These are phyloP conservation scores for Chenopodium album DNA, from an alignment of 148 eudicot species.

Conservation along the genomic window DNA sequence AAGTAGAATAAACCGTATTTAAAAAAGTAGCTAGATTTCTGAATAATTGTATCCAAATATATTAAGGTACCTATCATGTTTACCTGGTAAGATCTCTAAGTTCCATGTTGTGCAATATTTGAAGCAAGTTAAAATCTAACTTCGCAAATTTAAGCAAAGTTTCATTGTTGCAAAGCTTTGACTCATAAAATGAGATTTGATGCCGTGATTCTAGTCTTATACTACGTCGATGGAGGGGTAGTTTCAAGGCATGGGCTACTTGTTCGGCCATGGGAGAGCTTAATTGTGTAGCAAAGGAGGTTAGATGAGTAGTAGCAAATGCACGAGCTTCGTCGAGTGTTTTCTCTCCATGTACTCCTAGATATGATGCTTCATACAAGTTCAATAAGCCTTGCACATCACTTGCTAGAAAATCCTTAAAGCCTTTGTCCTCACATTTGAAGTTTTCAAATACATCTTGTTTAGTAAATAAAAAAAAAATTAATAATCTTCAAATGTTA, in stretches of 20 bases:
- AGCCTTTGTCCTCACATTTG: slow-evolving; percentile 15
- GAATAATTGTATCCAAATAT: too few relatives aligned
- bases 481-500: neutral
- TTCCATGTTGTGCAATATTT: slow-evolving; percentile 35
- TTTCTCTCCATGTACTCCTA: slow-evolving; percentile 21
- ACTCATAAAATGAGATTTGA: slow-evolving; percentile 35
- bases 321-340: slow-evolving; percentile 26
- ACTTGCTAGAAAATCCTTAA: slow-evolving; percentile 11
- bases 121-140: slow-evolving; percentile 44
- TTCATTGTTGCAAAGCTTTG: slow-evolving; percentile 21
- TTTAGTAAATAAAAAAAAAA: neutral
- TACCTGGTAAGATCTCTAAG: slow-evolving; percentile 32
- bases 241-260: slow-evolving; percentile 28
- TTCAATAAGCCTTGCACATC: slow-evolving; percentile 28
- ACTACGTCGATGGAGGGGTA: slow-evolving; percentile 34
- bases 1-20: too few relatives aligned
- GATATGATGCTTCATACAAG: slow-evolving; percentile 29
- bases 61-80: too few relatives aligned
- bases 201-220: slow-evolving; percentile 35
- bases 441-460: slow-evolving; percentile 26
- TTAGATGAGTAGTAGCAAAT: slow-evolving; percentile 11
- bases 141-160: slow-evolving; percentile 35
- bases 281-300: neutral
- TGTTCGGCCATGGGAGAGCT: slow-evolving; percentile 4
- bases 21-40: slow-evolving; percentile 14